Percentiles rank a stretch among this genome's conserved stretches.
phyloP scores from a whole-genome alignment of 1,139 yeast species.

The Sugiyamaella novakii region DNA sequence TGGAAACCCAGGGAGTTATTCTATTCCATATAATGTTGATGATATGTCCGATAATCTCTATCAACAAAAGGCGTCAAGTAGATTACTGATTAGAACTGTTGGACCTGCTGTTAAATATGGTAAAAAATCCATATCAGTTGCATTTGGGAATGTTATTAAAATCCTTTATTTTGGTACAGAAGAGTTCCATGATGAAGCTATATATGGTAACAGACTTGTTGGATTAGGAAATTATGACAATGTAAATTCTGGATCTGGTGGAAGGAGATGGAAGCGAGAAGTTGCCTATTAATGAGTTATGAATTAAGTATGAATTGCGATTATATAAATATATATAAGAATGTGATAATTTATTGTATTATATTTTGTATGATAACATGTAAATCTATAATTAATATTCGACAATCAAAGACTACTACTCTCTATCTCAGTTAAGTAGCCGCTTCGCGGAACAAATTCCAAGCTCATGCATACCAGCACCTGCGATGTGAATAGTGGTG shows the following conservation, averaged over 20 bases:
- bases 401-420: too few species aligned
- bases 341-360: too few species aligned
- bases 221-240: background rate
- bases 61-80: conserved; percentile 18
- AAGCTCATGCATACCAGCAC: too few species aligned
- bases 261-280: conserved; percentile 21
- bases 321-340: too few species aligned
- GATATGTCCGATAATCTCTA: background rate
- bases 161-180: conserved; percentile 70
- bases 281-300: conserved; percentile 19
- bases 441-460: background rate
- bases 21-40: background rate
- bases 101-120: conserved; percentile 69
- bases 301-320: conserved; percentile 4
- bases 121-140: conserved; percentile 71
- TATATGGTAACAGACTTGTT: conserved; percentile 14
- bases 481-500: too few species aligned
- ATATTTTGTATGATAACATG: too few species aligned
- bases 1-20: conserved; percentile 19
- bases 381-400: too few species aligned
- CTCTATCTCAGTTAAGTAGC: too few species aligned
- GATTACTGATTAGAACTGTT: conserved; percentile 50
- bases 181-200: conserved; percentile 37
- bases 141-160: conserved; percentile 71
- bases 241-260: background rate